Base-by-base conservation (phyloP, 441 rosid genomes). In the Pelargonium cotyledonis region DNA sequence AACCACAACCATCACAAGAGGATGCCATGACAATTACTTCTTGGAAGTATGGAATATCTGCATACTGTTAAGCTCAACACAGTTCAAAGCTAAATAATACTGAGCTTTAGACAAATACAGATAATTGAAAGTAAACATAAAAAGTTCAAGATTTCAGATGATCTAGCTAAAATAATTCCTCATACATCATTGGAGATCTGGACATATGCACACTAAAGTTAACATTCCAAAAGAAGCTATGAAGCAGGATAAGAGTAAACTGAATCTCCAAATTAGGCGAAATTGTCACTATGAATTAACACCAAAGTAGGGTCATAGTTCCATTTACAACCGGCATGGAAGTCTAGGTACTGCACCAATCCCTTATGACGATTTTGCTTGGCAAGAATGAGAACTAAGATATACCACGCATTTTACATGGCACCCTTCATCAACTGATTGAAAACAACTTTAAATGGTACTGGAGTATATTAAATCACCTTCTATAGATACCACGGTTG, bases 1-100 rank as follows among this genome's bases (percentile, higher is more conserved):
- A 95, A 67, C 99, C 99, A 82, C 97, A 95, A 31, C 76, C 69
- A 70, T 91, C 97, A 66, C 99, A 92, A 7, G 92, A 81, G 12
- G 98, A 90, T 70, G 99, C 97, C 99, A 95, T 95, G 82, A 92
- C 97, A 65, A 92, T 95, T 69, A 95, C 99, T 80, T 95, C 99
- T 76, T 89, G 96, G 78, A 90, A 95, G 81, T 95, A 95, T 18
- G 99, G 99, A 80, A 95, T 95, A 44, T 84, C 99, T 95, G 68
- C 70, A 57, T 8, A 57, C 19, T 43, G 86, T 83, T 80, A 88
- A 89, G 91, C 70, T 58, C 38, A 79, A 82, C 81, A 78, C 67
- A 8, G 18, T 58, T 67, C 65, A 40, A 58, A 18, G 63, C 63
- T 19, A 19, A 58, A 19, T 21, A 4, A 21, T 58, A 58, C 31